A percentile compares a stretch with the other conserved stretches of the same genome.
phyloP scores from a whole-genome alignment of 805 yeast genomes.

The Candida wancherniae region DNA sequence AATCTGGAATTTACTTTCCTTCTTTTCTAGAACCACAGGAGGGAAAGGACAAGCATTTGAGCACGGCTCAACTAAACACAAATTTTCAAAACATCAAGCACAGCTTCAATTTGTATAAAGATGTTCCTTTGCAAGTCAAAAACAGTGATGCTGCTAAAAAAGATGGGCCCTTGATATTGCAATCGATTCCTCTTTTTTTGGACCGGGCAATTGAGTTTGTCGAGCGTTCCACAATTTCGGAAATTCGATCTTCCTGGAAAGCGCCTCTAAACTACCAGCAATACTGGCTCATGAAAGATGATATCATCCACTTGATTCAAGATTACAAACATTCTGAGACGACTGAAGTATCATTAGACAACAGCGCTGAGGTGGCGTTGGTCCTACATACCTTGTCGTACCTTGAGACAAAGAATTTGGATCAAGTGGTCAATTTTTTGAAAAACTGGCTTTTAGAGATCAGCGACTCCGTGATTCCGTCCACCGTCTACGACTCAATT shows the following conservation, averaged over 20 bases:
- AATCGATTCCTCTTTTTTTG: slow-evolving; percentile 32
- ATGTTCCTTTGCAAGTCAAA: slow-evolving; percentile 33
- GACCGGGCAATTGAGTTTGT: slow-evolving; percentile 19
- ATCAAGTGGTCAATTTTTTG: slow-evolving; percentile 25
- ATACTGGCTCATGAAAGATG: slow-evolving; percentile 34
- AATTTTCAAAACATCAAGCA: slow-evolving; percentile 35
- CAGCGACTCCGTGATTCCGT: slow-evolving; percentile 39
- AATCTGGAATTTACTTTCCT: slow-evolving; percentile 39
- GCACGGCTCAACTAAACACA: slow-evolving; percentile 25
- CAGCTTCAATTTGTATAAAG: slow-evolving; percentile 37
- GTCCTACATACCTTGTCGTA: slow-evolving; percentile 7
- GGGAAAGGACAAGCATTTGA: slow-evolving; percentile 18
- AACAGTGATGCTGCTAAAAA: slow-evolving; percentile 3
- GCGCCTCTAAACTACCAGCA: slow-evolving; percentile 27
- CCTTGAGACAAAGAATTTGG: slow-evolving; percentile 6
- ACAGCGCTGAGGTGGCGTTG: slow-evolving; percentile 19
- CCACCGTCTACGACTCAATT: slow-evolving; percentile 34
- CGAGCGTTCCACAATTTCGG: slow-evolving; percentile 5
- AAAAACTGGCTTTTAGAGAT: slow-evolving; percentile 40
- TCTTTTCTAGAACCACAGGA: slow-evolving; percentile 28
- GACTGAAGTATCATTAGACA: slow-evolving; percentile 1
- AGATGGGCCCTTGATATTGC: slow-evolving; percentile 18
- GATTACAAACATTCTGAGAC: slow-evolving; percentile 8
- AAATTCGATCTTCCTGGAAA: slow-evolving; percentile 20
- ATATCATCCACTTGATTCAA: slow-evolving; percentile 21